Base-by-base conservation (phyloP, 225 moss, liverwort and hornwort genomes). In the Physcomitrium patens region DNA sequence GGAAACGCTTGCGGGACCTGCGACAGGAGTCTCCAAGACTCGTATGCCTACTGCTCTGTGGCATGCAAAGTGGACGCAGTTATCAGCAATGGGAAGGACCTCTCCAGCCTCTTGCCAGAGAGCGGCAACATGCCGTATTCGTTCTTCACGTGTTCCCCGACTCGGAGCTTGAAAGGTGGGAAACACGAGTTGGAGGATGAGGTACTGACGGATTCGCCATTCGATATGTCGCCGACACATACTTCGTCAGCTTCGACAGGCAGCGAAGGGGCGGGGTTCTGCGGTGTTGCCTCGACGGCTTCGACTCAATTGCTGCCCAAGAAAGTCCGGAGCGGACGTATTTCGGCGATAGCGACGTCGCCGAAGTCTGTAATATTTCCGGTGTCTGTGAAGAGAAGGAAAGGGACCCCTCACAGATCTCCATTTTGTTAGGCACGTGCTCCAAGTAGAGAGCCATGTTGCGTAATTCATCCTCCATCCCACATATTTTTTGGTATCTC, bases 1-100 rank as follows among this genome's bases (percentile, higher is more conserved):
- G 95, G 99, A 11, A 99, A 99, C 68, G 93, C 99, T 0, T 99
- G 99, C 18, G 99, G 93, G 60, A 99, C 99, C 1, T 99, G 99
- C 47, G 99, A 95, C 22, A 83, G 99, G 28, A 95, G 99, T 50
- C 80, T 99, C 0, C 95, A 93, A 74, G 99, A 99, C 78, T 90
- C 93, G 0, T 99, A 99, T 43, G 86, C 90, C 4, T 95, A 91
- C 81, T 99, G 99, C 67, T 99, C 99, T 0, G 99, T 95, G 0
- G 99, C 99, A 0, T 99, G 99, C 80, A 99, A 99, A 66, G 93
- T 99, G 10, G 99, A 99, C 69, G 90, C 95, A 0, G 89, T 85
- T 41, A 91, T 95, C 12, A 85, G 86, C 72, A 87, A 91, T 69
- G 99, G 87, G 9, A 88, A 82, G 54, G 95, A 88, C 37, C 72